These are phyloP conservation scores for Albatrellus sp. DNA, from an alignment of 1,284 basidiomycete species.

Conservation along the genomic window DNA sequence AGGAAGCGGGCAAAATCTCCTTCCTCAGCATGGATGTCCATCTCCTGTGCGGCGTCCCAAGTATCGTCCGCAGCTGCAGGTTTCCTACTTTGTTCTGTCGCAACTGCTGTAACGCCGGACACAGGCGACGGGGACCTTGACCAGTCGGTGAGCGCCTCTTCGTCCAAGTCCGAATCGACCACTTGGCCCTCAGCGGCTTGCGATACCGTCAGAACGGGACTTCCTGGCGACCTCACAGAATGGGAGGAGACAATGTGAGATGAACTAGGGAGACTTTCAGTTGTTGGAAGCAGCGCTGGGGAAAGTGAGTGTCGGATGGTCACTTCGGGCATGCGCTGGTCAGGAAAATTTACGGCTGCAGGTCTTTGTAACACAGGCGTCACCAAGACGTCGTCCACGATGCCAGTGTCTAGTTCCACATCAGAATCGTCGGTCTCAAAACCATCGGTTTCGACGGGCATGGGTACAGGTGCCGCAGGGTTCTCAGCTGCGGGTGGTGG, in stretches of 20 bases:
- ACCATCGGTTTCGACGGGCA: not conserved
- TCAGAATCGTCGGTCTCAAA: not conserved
- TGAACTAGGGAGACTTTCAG: too few relatives aligned
- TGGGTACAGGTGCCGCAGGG: not conserved
- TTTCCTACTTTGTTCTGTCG: not conserved
- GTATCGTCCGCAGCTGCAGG: constrained; percentile 17
- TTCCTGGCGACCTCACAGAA: too few relatives aligned
- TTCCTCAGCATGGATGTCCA: constrained; percentile 75
- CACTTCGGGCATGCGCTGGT: too few relatives aligned
- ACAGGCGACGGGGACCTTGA: constrained; percentile 40
- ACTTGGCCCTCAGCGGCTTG: not conserved
- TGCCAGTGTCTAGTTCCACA: too few relatives aligned
- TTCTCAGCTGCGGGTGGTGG: not conserved
- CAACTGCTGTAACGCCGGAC: constrained; percentile 11
- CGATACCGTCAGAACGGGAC: not conserved
- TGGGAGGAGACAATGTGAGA: too few relatives aligned
- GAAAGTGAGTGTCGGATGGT: too few relatives aligned
- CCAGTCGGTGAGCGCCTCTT: constrained; percentile 26
- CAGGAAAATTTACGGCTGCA: too few relatives aligned
- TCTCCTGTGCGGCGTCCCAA: constrained; percentile 67
- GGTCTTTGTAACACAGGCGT: too few relatives aligned
- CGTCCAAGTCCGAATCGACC: constrained; percentile 14
- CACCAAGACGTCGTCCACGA: too few relatives aligned
- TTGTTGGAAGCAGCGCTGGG: too few relatives aligned
- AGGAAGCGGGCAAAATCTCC: constrained; percentile 88